A percentile compares a stretch with the other conserved stretches of the same genome.
phyloP scores from a whole-genome alignment of 768 basidiomycete genomes.

The Trametes coccinea region DNA sequence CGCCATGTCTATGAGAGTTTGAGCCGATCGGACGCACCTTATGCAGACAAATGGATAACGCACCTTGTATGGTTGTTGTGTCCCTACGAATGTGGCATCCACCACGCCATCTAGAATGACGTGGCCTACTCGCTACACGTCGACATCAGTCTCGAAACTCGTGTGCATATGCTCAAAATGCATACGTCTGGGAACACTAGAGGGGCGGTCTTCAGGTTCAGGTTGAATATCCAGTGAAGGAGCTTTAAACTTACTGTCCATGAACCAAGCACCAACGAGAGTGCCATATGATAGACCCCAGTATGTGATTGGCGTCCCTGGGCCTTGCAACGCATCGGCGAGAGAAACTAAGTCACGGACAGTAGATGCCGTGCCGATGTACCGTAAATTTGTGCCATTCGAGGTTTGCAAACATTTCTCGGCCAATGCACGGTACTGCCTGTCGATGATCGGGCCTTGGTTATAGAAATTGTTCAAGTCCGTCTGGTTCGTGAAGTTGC shows the following conservation, averaged over 20 bases:
- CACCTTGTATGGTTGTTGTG: slow-evolving; percentile 8
- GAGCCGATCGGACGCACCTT: too few species aligned
- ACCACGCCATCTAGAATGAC: slow-evolving; percentile 18
- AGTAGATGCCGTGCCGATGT: slow-evolving; percentile 16
- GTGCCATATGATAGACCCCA: slow-evolving; percentile 21
- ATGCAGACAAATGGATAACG: too few species aligned
- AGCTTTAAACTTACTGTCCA: slow-evolving; percentile 4
- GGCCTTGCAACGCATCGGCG: slow-evolving; percentile 11
- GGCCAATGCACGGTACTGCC: slow-evolving; percentile 3
- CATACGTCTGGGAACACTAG: slow-evolving; percentile 17
- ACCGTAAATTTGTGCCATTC: slow-evolving; percentile 12
- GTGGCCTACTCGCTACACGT: slow-evolving; percentile 4
- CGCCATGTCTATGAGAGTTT: slow-evolving; percentile 4
- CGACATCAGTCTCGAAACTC: neutral
- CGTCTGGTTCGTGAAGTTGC: slow-evolving; percentile 16
- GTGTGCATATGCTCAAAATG: neutral
- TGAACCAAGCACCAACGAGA: slow-evolving; percentile 10
- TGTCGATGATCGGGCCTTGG: slow-evolving; percentile 3
- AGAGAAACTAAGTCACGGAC: slow-evolving; percentile 20
- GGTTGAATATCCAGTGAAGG: too few species aligned
- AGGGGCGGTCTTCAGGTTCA: too few species aligned
- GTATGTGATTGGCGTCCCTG: slow-evolving; percentile 7
- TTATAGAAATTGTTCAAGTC: slow-evolving; percentile 10
- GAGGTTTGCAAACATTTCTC: slow-evolving; percentile 14
- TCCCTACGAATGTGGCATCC: slow-evolving; percentile 6